Percentiles rank a stretch among this genome's conserved stretches.
phyloP scores from a whole-genome alignment of 129 eudicot genomes.

The Erigeron canadensis region DNA sequence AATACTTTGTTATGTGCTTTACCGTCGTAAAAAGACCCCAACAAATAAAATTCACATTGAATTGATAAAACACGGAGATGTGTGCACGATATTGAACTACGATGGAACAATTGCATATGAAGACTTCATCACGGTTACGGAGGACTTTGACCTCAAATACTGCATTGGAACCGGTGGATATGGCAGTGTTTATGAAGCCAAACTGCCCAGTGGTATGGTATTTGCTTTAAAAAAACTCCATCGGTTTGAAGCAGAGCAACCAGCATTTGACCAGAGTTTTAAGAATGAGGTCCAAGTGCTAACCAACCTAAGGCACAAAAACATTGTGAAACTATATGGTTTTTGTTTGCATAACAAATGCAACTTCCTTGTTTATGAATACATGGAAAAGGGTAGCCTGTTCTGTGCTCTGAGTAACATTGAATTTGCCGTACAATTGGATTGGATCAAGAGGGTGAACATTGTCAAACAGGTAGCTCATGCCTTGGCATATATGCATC shows the following conservation, averaged over 20 bases:
- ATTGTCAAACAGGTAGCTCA: slow-evolving; percentile 36
- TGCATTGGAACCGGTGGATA: slow-evolving; percentile 47
- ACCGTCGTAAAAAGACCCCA: neutral
- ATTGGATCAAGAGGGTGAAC: slow-evolving; percentile 40
- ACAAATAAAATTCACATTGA: neutral
- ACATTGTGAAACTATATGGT: slow-evolving; percentile 33
- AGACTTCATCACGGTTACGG: slow-evolving; percentile 37
- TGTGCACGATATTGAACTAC: slow-evolving; percentile 15
- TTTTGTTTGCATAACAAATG: slow-evolving; percentile 35
- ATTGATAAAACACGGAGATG: slow-evolving; percentile 23
- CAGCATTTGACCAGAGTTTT: no score
- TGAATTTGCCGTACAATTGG: slow-evolving; percentile 27
- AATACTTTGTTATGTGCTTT: slow-evolving; percentile 9
- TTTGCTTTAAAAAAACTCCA: slow-evolving; percentile 44
- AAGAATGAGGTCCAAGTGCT: no score
- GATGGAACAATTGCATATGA: slow-evolving; percentile 36
- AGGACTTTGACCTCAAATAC: slow-evolving; percentile 39
- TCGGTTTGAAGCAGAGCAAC: slow-evolving; percentile 23
- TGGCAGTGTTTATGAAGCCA: slow-evolving; percentile 39
- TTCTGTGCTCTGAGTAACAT: slow-evolving; percentile 16
- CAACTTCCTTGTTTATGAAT: slow-evolving; percentile 40
- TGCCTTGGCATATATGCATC: slow-evolving; percentile 47
- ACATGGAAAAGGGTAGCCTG: slow-evolving; percentile 45
- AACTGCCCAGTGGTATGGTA: slow-evolving; percentile 30
- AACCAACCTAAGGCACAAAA: no score